Base-by-base conservation (phyloP, 306 rosid genomes). In the Rubus idaeus region DNA sequence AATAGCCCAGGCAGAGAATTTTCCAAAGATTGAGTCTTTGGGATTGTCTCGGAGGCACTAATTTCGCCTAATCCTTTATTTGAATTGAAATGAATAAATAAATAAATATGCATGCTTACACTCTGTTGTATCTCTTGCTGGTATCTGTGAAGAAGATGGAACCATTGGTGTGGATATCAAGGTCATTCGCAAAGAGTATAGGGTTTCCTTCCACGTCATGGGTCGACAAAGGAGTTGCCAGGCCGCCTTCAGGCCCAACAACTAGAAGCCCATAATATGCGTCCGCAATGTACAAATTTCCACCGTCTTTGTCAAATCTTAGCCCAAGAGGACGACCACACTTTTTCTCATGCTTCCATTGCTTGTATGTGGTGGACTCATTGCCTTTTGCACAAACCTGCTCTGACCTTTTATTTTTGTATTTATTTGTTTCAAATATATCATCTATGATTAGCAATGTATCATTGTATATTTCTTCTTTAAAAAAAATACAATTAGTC, bases 81-180 rank as follows among this genome's bases (percentile, higher is more conserved):
- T 10, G 3, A 23, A 60, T 10, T 4, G 8, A 26, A 10, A 10
- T 3, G 2, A 23, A 4, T 10, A 5, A 26, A 4, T 30, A 30
- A 30, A 30, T 30, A 30, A 10, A 4, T 45, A 4, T 26, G 3
- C 42, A 39, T 21, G 57, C 87, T 71, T 80, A 93, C 99, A 87
- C 86, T 82, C 97, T 77, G 78, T 95, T 84, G 80, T 95, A 85
- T 90, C 99, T 86, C 86, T 78, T 86, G 90, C 97, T 95, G 1
- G 97, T 95, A 82, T 95, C 97, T 0, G 97, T 92, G 89, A 95
- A 95, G 70, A 90, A 95, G 77, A 95, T 80, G 77, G 97, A 95
- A n/a, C 99, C 99, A 58, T 95, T 95, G 6, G 16, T 75, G 5
- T 95, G 89, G 53, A 92, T 89, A 62, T 92, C 97, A 78, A 95